A percentile compares a stretch with the other conserved stretches of the same genome.
These are phyloP conservation scores for Botrytis cinerea DNA, from an alignment of 2,329 filamentous ascomycete genomes.

Conservation along the genomic window DNA sequence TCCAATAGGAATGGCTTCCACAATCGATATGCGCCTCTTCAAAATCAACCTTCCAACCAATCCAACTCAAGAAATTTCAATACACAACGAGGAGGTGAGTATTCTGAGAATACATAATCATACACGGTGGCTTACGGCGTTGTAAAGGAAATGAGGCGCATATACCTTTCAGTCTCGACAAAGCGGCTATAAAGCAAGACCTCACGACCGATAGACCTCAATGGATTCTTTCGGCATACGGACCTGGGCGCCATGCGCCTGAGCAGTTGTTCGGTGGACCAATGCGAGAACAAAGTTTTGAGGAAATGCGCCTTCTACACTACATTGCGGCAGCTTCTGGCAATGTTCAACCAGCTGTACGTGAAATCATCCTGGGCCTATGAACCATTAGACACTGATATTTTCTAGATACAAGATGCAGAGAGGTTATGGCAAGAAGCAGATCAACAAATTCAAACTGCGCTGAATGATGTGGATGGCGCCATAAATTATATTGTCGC, in stretches of 20 bases:
- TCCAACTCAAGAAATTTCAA: conserved; percentile 30
- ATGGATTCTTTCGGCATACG: conserved; percentile 88
- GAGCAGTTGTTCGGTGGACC: conserved; percentile 81
- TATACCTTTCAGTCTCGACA: conserved; percentile 36
- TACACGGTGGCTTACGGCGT: conserved; percentile 9
- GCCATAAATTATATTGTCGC: conserved; percentile 70
- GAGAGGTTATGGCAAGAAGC: conserved; percentile 63
- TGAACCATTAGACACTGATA: conserved; percentile 21
- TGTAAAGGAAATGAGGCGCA: conserved; percentile 16
- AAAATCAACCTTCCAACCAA: conserved; percentile 25
- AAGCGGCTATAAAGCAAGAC: conserved; percentile 63
- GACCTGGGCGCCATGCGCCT: conserved; percentile 73
- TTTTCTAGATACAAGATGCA: conserved; percentile 58
- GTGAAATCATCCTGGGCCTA: conserved; percentile 22
- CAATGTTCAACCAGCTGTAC: conserved; percentile 53
- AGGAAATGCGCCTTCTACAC: conserved; percentile 82
- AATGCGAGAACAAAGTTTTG: conserved; percentile 79
- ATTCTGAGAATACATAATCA: not conserved
- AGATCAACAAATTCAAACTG: conserved; percentile 70
- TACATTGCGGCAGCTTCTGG: conserved; percentile 66
- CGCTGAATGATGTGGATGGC: conserved; percentile 67
- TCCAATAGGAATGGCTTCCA: conserved; percentile 37
- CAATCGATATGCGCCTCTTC: conserved; percentile 42
- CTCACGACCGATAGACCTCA: conserved; percentile 69
- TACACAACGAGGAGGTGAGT: conserved; percentile 32